Percentiles rank a stretch among this genome's conserved stretches.
Evolutionary conservation across 306 rosid genomes (phyloP).

Genomic region (Astragalus glycyphyllos): DNA sequence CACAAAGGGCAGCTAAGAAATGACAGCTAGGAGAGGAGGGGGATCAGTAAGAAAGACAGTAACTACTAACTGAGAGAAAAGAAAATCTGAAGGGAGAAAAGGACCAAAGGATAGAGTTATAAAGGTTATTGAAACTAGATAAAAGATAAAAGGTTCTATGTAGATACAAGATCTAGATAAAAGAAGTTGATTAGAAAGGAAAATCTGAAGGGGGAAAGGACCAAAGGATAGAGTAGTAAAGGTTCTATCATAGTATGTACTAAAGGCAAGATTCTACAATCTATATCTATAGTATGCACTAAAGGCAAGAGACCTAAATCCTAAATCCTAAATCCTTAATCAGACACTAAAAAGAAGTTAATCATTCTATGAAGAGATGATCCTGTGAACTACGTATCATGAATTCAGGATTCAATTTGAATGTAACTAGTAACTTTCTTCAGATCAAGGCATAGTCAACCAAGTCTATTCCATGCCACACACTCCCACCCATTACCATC

Average conservation of each 20-base stretch:
- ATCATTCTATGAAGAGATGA: constrained; percentile 34
- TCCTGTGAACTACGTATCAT: constrained; percentile 37
- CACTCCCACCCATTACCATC: constrained; percentile 38
- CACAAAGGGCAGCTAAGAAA: constrained; percentile 41
- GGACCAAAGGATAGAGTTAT: not conserved
- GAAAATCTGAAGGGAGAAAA: not conserved
- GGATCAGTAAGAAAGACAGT: constrained; percentile 28
- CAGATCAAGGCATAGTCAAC: constrained; percentile 30
- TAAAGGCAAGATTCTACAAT: constrained; percentile 39
- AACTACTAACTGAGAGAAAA: constrained; percentile 3
- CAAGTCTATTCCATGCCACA: constrained; percentile 47
- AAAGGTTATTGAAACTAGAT: not conserved
- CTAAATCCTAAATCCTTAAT: constrained; percentile 35
- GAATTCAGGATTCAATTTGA: constrained; percentile 25
- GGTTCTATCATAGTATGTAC: not conserved
- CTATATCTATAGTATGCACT: constrained; percentile 50
- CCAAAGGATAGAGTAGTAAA: constrained; percentile 33
- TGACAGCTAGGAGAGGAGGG: constrained; percentile 35
- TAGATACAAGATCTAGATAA: constrained; percentile 17
- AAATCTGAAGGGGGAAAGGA: not conserved
- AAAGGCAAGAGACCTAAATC: constrained; percentile 34
- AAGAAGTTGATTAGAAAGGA: not conserved
- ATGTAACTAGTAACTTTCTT: constrained; percentile 38
- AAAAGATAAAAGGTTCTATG: not conserved
- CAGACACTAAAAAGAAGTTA: constrained; percentile 24